These are phyloP conservation scores for Corylus americana DNA, from an alignment of 306 rosid genomes.

Conservation along the genomic window DNA sequence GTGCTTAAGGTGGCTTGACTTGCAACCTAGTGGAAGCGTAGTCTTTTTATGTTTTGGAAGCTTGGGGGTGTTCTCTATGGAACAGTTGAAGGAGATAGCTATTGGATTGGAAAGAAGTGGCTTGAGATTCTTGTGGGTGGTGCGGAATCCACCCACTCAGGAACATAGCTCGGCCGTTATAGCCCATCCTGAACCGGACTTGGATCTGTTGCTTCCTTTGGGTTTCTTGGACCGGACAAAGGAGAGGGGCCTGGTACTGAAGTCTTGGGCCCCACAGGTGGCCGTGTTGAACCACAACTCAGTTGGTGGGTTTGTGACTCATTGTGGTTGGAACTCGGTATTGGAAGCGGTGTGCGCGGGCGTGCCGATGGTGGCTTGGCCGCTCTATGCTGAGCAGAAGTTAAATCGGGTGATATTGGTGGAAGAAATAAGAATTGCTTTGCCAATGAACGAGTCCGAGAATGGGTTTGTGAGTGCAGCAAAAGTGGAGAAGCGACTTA, in stretches of 20 bases:
- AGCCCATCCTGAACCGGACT: no score
- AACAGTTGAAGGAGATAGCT: conserved; percentile 50
- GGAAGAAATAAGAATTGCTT: conserved; percentile 50
- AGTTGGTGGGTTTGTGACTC: conserved; percentile 65
- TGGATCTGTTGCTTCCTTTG: conserved; percentile 31
- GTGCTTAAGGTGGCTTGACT: conserved; percentile 45
- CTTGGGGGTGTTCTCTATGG: conserved; percentile 40
- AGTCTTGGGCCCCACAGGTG: conserved; percentile 59
- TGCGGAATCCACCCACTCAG: conserved; percentile 34
- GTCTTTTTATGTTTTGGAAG: conserved; percentile 63
- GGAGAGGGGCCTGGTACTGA: conserved; percentile 44
- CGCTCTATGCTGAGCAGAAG: conserved; percentile 61
- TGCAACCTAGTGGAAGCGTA: conserved; percentile 53
- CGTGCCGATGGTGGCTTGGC: conserved; percentile 60
- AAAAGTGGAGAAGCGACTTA: conserved; percentile 49
- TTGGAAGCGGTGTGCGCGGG: conserved; percentile 51
- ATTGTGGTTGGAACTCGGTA: conserved; percentile 76
- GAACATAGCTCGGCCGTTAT: no score
- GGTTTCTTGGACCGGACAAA: conserved; percentile 54
- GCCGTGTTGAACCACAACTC: conserved; percentile 48
- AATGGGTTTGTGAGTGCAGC: conserved; percentile 34
- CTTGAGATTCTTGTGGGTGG: conserved; percentile 58
- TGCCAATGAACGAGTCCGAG: conserved; percentile 30
- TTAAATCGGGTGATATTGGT: conserved; percentile 42
- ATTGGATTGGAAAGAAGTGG: conserved; percentile 57